Evolutionary conservation across 306 rosid genomes (phyloP), one percentile per base, ranked within the genome.

Genomic region (Rosa multiflora): DNA sequence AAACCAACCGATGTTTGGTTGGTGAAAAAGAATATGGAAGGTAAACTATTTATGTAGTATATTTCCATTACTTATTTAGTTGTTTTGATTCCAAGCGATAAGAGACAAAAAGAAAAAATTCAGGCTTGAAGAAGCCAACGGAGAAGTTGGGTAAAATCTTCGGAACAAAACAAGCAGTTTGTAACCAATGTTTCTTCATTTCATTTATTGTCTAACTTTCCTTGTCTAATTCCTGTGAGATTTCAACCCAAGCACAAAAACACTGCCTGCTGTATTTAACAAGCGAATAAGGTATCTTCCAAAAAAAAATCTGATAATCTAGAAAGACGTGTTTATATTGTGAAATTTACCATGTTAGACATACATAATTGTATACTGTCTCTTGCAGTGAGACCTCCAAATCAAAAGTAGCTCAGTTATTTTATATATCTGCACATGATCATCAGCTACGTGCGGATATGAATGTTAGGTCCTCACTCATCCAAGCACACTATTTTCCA

Each of bases 101-200:
- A 62, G 68, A 62, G 42, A 29, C 26, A 62, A 62, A 15, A 63
- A 10, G 42, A 12, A 18, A 70, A 23, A 23, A 17, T 5, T 52
- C 5, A 52, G 6, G 5, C 68, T 63, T 63, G 15, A 61, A 61
- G 15, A 49, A 49, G 53, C 15, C 53, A 52, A 52, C 18, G 1
- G 3, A 32, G 8, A 63, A 29, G 43, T 63, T 63, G 17, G 68
- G 42, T 11, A 26, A 58, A 29, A 5, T 5, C 39, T 63, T 32
- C 69, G 32, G 42, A 14, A 63, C n/a, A 63, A 32, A 63, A 32
- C 42, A 63, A 32, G 40, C 9, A 32, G 4, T 63, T 29, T 14
- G 69, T 32, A 63, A 63, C 69, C 43, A 63, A 37, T 32, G 18
- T 63, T 63, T 63, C 42, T 63, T 63, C 69, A 32, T 32, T 63